phyloP scores from a whole-genome alignment of 352 stramenopile genomes.

The Globisporangium uncinulatum region DNA sequence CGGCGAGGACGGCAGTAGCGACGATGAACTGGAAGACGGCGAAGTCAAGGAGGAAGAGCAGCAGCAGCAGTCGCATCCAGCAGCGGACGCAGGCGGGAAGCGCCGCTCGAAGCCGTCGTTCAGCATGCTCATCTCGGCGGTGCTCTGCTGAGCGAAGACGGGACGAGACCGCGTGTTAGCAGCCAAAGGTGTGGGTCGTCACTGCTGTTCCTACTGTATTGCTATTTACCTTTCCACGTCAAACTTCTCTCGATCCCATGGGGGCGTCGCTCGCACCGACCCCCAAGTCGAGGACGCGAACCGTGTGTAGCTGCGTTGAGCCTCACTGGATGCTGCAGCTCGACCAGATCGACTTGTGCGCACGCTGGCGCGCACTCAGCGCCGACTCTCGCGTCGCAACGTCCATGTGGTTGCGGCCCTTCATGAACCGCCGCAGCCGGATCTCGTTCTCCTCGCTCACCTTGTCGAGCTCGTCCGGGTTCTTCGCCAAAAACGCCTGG shows the following conservation, averaged over 20 bases:
- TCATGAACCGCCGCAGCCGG: slow-evolving; percentile 70
- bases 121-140: slow-evolving; percentile 40
- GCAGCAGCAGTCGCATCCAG: not conserved
- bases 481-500: slow-evolving; percentile 54
- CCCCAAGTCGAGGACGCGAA: not conserved
- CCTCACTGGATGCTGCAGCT: slow-evolving; percentile 45
- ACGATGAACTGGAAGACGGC: slow-evolving; percentile 15
- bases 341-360: slow-evolving; percentile 30
- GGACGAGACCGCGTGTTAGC: not conserved
- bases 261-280: too few relatives aligned
- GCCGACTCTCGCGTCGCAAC: slow-evolving; percentile 42
- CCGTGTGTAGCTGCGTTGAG: slow-evolving; percentile 1
- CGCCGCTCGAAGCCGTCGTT: slow-evolving; percentile 17
- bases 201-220: slow-evolving; percentile 1
- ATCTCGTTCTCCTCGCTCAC: slow-evolving; percentile 81
- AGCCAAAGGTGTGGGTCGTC: slow-evolving; percentile 7
- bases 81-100: not conserved
- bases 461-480: slow-evolving; percentile 70
- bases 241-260: slow-evolving; percentile 6
- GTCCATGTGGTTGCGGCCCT: slow-evolving; percentile 72
- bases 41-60: slow-evolving; percentile 1
- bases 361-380: slow-evolving; percentile 19
- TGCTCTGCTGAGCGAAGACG: slow-evolving; percentile 25
- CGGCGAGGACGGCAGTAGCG: not conserved
- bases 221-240: slow-evolving; percentile 12